Conservation (phyloP, 1,139 yeast genomes). For the Sugiyamaella novakii region DNA sequence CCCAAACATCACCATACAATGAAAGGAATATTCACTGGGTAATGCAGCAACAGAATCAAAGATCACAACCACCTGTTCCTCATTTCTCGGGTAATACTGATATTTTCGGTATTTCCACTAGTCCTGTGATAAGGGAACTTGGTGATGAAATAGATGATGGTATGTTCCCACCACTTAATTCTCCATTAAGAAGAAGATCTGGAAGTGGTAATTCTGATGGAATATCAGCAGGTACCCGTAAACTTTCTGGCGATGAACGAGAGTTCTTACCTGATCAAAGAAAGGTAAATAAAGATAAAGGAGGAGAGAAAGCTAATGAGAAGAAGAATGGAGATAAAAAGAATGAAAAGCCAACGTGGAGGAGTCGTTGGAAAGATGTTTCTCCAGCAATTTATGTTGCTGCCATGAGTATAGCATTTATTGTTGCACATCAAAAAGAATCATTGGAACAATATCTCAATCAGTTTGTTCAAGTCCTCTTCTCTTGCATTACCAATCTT, state of each 20-base stretch:
- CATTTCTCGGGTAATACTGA: constrained; percentile 9
- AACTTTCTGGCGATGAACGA: neutral
- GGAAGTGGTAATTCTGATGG: neutral
- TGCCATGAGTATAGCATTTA: constrained; percentile 29
- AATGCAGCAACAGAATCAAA: constrained; percentile 10
- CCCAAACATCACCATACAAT: constrained; percentile 4
- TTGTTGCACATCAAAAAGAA: constrained; percentile 32
- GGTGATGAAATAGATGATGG: constrained; percentile 8
- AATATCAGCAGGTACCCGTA: neutral
- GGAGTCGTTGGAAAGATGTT: constrained; percentile 16
- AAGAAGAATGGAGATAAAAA: neutral
- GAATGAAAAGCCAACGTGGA: constrained; percentile 11
- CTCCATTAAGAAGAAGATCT: constrained; percentile 8
- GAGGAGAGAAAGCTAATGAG: neutral
- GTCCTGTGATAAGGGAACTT: constrained; percentile 15
- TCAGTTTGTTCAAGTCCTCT: constrained; percentile 27
- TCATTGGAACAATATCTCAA: constrained; percentile 30
- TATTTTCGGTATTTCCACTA: constrained; percentile 15
- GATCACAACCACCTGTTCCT: neutral
- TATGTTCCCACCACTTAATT: neutral
- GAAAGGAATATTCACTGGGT: constrained; percentile 7
- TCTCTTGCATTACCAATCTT: constrained; percentile 28
- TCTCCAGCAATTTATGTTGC: constrained; percentile 34
- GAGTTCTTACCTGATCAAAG: neutral
- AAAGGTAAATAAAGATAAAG: neutral